Base-by-base conservation (phyloP, 805 yeast species). In the Brettanomyces custersianus region DNA sequence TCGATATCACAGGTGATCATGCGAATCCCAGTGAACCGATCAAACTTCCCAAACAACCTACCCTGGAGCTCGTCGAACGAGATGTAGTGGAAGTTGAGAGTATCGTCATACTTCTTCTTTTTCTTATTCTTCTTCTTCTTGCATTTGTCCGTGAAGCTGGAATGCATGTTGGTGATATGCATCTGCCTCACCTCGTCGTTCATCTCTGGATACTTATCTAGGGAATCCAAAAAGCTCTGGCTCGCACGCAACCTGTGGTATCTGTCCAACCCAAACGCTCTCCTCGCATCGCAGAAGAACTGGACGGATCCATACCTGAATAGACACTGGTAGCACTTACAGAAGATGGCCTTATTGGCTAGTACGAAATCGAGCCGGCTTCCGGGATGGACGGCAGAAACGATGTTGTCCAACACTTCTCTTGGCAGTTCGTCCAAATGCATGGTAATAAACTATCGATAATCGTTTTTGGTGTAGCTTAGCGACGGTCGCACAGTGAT, bases 341-440 rank as follows among this genome's bases (percentile, higher is more conserved):
- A 13, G 35, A 48, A 42, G 23, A 50, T 39, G 26, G 34, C 21
- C 34, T 41, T 43, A 37, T 44, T 48, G 6, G 40, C 40, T 3
- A 46, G 35, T 11, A 50, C 29, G 35, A 50, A 47, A 9, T 48
- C 33, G 17, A 48, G n/a, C 15, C 35, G 37, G 21, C 44, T 47
- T 6, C 23, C 16, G 13, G 45, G 13, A 11, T 36, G 39, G 4
- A 46, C 21, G 23, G 33, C 29, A 3, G 17, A 27, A 10, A 52
- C 28, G 4, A 52, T 38, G 23, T 39, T 42, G 28, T 51, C 57
- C 22, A 52, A 36, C 17, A 52, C 30, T 41, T 52, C 57, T 30
- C 43, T 45, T 4, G 57, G 55, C 9, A 51, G 37, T 8, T 36
- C 20, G 13, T 23, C 22, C 12, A 33, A 15, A 12, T 13, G 12